A percentile compares a stretch with the other conserved stretches of the same genome.
Conservation (phyloP, 1,139 yeast species). For the Taiozyma sp. region DNA sequence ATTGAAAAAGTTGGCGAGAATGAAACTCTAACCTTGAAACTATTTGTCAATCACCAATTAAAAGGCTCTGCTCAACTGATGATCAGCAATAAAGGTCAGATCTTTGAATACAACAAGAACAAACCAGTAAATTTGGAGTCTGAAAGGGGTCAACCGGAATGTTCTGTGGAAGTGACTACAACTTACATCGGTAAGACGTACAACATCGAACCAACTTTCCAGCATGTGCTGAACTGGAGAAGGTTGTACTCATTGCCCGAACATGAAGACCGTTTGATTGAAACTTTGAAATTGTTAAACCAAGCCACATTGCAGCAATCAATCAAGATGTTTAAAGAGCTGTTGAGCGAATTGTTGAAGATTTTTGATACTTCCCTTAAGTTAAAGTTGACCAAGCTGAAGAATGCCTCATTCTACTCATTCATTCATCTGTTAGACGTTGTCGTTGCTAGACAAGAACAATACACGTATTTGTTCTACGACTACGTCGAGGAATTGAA, state of each 20-base stretch:
- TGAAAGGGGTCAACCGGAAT: slow-evolving; percentile 34
- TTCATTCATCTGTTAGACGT: slow-evolving; percentile 58
- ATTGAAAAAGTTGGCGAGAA: slow-evolving; percentile 39
- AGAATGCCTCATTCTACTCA: slow-evolving; percentile 42
- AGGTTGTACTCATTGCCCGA: slow-evolving; percentile 29
- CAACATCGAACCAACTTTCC: slow-evolving; percentile 58
- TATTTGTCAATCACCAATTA: slow-evolving; percentile 49
- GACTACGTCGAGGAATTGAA: slow-evolving; percentile 32
- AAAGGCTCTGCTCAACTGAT: slow-evolving; percentile 15
- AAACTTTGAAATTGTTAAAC: slow-evolving; percentile 42
- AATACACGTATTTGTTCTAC: slow-evolving; percentile 52
- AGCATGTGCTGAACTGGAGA: slow-evolving; percentile 54
- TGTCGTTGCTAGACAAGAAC: slow-evolving; percentile 64
- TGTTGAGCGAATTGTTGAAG: slow-evolving; percentile 40
- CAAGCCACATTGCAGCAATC: slow-evolving; percentile 37
- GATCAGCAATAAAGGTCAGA: slow-evolving; percentile 27
- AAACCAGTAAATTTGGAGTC: slow-evolving; percentile 24
- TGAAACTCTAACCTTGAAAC: slow-evolving; percentile 54
- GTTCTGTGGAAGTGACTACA: slow-evolving; percentile 52
- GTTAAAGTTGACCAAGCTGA: slow-evolving; percentile 20
- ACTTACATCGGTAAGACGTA: slow-evolving; percentile 69
- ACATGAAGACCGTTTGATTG: slow-evolving; percentile 27
- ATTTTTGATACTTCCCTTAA: slow-evolving; percentile 30
- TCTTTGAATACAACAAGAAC: slow-evolving; percentile 31
- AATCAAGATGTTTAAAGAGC: slow-evolving; percentile 51